phyloP scores from a whole-genome alignment of 179 eudicot species.

The Camellia oleifera region DNA sequence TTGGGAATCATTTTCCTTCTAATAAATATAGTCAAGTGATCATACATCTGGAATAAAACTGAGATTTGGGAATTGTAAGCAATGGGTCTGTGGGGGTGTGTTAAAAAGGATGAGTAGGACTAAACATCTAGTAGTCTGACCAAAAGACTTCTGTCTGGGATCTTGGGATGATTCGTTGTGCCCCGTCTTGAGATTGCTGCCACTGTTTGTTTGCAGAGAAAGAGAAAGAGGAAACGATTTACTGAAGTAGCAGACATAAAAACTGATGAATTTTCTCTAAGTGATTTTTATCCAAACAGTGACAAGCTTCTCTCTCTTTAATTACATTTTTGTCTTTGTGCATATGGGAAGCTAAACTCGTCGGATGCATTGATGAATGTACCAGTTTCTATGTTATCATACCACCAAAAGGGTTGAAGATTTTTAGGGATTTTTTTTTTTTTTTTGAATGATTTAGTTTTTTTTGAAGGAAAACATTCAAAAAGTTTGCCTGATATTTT shows the following conservation, averaged over 20 bases:
- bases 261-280: neutral
- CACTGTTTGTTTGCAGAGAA: constrained; percentile 10
- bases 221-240: neutral
- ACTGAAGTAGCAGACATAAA: neutral
- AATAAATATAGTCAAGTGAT: too few species aligned
- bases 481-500: neutral
- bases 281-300: neutral
- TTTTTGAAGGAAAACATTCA: neutral
- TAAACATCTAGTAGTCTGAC: neutral
- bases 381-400: neutral
- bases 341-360: neutral
- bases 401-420: neutral
- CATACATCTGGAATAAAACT: too few species aligned
- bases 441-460: neutral
- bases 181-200: constrained; percentile 5
- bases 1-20: neutral
- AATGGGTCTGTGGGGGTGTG: neutral
- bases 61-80: neutral
- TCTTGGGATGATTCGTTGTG: neutral
- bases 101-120: neutral
- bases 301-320: neutral
- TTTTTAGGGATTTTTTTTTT: neutral
- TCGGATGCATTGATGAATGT: neutral
- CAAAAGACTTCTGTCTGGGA: constrained; percentile 4
- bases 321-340: neutral